Conservation (phyloP, 2,329 filamentous ascomycete species). For the Fulvia fulva region DNA sequence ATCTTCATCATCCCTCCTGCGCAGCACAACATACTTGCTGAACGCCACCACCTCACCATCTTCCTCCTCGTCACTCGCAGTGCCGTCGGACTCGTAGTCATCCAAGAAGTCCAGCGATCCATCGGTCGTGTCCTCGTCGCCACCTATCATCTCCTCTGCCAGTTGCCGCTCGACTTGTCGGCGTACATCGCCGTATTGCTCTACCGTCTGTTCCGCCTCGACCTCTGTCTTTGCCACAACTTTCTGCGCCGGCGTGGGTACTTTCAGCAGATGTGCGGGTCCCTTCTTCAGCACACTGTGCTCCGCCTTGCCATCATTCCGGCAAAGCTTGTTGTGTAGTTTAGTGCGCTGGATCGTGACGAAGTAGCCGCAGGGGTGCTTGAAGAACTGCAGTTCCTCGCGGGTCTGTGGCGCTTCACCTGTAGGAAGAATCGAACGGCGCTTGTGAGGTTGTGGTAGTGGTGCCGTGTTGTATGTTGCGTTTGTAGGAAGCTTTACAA, state of each 20-base stretch:
- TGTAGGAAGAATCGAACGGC: background rate
- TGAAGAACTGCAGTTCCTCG: background rate
- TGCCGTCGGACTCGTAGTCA: background rate
- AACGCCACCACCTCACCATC: background rate
- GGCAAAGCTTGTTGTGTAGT: background rate
- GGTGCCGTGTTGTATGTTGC: background rate
- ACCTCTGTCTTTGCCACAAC: background rate
- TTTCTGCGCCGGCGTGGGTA: background rate
- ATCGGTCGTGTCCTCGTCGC: background rate
- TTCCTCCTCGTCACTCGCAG: background rate
- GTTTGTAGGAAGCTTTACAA: background rate
- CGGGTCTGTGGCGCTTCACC: background rate
- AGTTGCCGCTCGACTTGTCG: background rate
- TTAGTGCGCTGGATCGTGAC: background rate
- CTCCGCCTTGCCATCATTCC: background rate
- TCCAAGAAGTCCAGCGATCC: no score
- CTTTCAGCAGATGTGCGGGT: no score
- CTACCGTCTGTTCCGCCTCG: no score
- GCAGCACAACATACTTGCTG: background rate
- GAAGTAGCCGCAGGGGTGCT: background rate
- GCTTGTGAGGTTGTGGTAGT: background rate
- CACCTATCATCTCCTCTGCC: background rate
- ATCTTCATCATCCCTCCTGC: background rate
- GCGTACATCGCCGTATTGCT: background rate
- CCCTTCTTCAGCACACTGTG: background rate